Conservation (phyloP, 306 rosid species). For the Fragaria ananassa region DNA sequence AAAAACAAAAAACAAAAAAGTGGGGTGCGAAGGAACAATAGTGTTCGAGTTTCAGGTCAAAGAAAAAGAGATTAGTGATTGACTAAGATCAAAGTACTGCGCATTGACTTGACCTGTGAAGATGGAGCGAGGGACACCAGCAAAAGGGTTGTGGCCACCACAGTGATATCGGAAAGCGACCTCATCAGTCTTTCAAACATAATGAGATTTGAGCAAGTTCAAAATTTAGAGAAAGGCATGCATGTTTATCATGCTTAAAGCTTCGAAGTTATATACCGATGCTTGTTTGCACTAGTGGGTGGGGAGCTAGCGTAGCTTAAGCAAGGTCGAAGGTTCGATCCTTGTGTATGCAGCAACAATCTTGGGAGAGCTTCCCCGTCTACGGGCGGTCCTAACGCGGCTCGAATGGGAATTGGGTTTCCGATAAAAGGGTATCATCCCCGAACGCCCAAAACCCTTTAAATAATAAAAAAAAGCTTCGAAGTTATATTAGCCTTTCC, state of each 20-base stretch:
- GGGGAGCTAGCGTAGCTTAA: too few relatives aligned
- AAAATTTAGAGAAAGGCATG: not conserved
- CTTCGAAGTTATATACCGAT: too few relatives aligned
- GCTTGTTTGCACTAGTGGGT: too few relatives aligned
- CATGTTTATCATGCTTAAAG: not conserved
- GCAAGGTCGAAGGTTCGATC: too few relatives aligned
- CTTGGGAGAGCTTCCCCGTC: too few relatives aligned
- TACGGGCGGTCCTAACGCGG: too few relatives aligned
- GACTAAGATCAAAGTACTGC: not conserved
- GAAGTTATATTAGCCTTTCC: not conserved
- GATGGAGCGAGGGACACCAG: not conserved
- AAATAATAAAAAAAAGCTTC: too few relatives aligned
- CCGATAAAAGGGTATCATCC: too few relatives aligned
- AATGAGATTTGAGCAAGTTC: not conserved
- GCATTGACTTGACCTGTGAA: not conserved
- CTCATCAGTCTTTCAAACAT: not conserved
- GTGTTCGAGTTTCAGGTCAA: not conserved
- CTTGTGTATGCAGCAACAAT: too few relatives aligned
- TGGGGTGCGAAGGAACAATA: not conserved
- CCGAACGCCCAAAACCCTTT: too few relatives aligned
- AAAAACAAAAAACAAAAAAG: not conserved
- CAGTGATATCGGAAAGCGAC: not conserved
- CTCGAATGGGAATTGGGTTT: too few relatives aligned
- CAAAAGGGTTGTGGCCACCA: constrained; percentile 1
- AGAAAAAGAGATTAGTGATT: not conserved